Evolutionary conservation across 768 basidiomycete species (phyloP), one percentile per base, ranked within the genome.

Genomic region (Leccinum ochraceum): DNA sequence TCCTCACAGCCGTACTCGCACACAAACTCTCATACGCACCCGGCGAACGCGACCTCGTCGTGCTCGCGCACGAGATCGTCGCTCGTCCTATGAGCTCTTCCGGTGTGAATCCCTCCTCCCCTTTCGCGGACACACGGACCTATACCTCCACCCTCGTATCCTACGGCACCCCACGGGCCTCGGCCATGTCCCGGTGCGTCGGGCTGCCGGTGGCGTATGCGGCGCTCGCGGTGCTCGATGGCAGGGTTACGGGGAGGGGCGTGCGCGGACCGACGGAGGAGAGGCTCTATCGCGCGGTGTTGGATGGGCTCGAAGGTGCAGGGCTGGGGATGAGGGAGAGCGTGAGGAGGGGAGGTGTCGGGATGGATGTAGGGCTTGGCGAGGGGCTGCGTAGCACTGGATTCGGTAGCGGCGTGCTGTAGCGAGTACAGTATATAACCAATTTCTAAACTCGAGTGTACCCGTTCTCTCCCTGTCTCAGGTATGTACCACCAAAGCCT

Each of bases 141-240:
- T 82, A 94, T 64, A 87, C 85, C 11, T 90, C 91, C 8, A 81
- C 83, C 24, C 10, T 34, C 4, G 77, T 88, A 24, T 75, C 81
- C 34, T 89, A 88, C 65, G 94, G 88, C 1, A 81, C 78, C 20
- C 63, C 76, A 7, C 70, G 68, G 1, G 83, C 81, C 3, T 89
- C 90, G 0, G 95, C 95, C 5, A 97, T 97, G 95, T 85, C 93
- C n/a, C 80, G 86, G 32, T 92, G 90, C 3, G 95, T 97, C 17
- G 94, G 94, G 4, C 74, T 95, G 50, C 95, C 95, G 0, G 85
- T 95, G 7, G 95, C 91, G 1, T 84, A 94, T 67, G 93, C 93
- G 1, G 86, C 93, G 2, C 71, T 90, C 65, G 78, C 80, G 36
- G 80, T 94, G 6, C 73, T 91, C 42, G 88, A 92, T 69, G 90